Base-by-base conservation (phyloP, 768 basidiomycete species). In the Daedaleopsis sinensis region DNA sequence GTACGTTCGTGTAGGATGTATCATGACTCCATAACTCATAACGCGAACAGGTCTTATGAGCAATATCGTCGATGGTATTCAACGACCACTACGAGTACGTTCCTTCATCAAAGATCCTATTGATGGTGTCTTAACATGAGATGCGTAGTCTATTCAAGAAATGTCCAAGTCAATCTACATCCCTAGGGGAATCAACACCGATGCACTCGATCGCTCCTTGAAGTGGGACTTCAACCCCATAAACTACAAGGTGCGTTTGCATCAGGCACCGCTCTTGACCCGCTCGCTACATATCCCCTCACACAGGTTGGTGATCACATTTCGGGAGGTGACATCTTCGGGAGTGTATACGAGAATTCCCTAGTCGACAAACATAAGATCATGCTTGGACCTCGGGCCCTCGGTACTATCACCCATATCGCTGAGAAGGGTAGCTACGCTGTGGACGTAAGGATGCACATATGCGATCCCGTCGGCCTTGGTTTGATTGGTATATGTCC, bases 101-200 rank as follows among this genome's bases (percentile, higher is more conserved):
- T 46, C 19, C 54, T 10, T 32, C 43, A 55, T 53, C 39, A 61
- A 37, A 48, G 52, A 52, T 58, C 27, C 46, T 16, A 35, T 47
- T 24, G 44, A 32, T 64, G 55, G 9, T 38, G 42, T 57, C 38
- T 64, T 46, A 50, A 50, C 54, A 42, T 67, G 57, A 57, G 54
- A 47, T 60, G 50, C 37, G 42, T 71, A 85, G 89, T 87, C 91
- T 38, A 99, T 99, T 67, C 94, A 95, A 86, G 93, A 97, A 71
- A 83, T 93, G 44, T 98, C 97, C 48, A 91, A 98, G 70, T 97
- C 94, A n/a, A 99, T 99, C 71, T 99, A 99, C 77, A 98, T 99
- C 64, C 97, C 97, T 65, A 91, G 95, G 70, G 97, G 97, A 58
- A 98, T 99, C 77, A 98, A 98, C 77, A 98, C 97, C 37, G 88